These are phyloP conservation scores for Penicillium sp. DNA, from an alignment of 2,329 filamentous ascomycete genomes.

Conservation along the genomic window DNA sequence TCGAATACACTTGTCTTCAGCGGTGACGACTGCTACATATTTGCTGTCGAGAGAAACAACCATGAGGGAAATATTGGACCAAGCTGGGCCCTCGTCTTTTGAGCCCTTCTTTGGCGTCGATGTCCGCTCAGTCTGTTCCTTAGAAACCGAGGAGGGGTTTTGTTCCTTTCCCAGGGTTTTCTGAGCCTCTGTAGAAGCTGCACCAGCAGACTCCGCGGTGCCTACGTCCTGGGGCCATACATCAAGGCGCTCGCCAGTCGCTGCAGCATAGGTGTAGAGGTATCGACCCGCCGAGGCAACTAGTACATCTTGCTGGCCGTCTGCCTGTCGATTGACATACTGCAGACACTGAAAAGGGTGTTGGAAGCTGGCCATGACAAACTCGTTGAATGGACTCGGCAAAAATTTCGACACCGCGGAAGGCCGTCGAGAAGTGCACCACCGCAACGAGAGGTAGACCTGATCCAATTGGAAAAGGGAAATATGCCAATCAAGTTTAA, in stretches of 20 bases:
- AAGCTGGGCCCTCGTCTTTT: conserved; percentile 21
- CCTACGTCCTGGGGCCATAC: conserved; percentile 54
- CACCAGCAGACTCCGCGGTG: conserved; percentile 26
- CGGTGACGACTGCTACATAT: conserved; percentile 74
- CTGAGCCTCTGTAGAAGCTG: conserved; percentile 28
- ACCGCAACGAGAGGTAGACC: neutral
- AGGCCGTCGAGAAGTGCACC: neutral
- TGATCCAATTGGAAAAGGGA: neutral
- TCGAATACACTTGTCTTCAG: conserved; percentile 87
- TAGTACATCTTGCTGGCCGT: conserved; percentile 50
- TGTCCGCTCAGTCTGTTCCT: conserved; percentile 19
- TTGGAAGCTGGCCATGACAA: conserved; percentile 36
- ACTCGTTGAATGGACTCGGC: conserved; percentile 5
- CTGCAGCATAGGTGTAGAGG: conserved; percentile 65
- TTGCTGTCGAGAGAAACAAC: conserved; percentile 61
- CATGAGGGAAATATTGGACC: conserved; percentile 68
- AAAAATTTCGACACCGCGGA: conserved; percentile 11
- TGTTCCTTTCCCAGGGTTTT: conserved; percentile 46
- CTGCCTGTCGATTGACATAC: conserved; percentile 29
- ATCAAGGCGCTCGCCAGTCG: conserved; percentile 58
- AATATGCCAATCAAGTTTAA: neutral
- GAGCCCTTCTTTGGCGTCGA: conserved; percentile 19
- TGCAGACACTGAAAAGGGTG: conserved; percentile 65
- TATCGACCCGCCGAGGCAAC: conserved; percentile 71
- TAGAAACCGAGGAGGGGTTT: conserved; percentile 36